phyloP scores from a whole-genome alignment of 106 monocot species.

The Dendrobium chrysotoxum region DNA sequence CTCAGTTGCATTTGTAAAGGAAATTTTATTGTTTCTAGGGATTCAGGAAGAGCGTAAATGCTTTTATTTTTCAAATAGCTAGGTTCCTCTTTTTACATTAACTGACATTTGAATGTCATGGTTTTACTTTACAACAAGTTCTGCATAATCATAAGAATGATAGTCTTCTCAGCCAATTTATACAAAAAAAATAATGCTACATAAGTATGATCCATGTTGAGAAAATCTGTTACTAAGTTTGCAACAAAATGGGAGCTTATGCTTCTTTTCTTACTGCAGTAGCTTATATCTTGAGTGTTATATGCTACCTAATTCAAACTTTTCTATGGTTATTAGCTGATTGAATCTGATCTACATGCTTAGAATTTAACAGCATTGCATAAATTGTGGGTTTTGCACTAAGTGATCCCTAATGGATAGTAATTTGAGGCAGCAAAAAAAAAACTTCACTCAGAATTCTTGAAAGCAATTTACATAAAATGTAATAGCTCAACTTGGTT shows the following conservation, averaged over 20 bases:
- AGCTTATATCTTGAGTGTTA: neutral
- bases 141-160: neutral
- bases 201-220: neutral
- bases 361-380: neutral
- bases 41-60: neutral
- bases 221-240: neutral
- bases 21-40: neutral
- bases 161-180: constrained; percentile 1
- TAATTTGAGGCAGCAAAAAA: neutral
- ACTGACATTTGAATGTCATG: neutral
- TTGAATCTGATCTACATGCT: neutral
- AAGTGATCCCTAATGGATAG: neutral
- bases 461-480: neutral
- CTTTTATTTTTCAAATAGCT: neutral
- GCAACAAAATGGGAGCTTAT: neutral
- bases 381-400: neutral
- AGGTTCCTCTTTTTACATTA: neutral
- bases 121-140: neutral
- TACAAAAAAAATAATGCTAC: neutral
- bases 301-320: neutral
- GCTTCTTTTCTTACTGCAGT: neutral
- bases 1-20: neutral
- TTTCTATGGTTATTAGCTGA: neutral
- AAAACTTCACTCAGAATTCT: neutral
- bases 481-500: no score